Base-by-base conservation (phyloP, 176 grass and related monocot genomes). In the Eleusine coracana region DNA sequence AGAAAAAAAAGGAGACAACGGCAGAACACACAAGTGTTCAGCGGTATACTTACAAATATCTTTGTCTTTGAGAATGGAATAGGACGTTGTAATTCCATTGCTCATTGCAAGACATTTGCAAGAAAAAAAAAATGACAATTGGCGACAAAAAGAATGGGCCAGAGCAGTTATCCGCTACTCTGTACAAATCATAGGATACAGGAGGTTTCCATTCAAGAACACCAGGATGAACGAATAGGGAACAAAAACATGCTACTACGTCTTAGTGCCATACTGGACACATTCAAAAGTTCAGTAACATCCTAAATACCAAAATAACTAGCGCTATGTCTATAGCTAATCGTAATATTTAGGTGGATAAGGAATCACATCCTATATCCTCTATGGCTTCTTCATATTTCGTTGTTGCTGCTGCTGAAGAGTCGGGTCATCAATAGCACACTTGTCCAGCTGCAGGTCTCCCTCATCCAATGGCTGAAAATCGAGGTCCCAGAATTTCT, bases 401-500 rank as follows among this genome's bases (percentile, higher is more conserved):
- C 80, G 78, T 44, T 73, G 71, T 8, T 58, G 80, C 38, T 71
- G 59, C 29, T 75, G 59, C 29, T 71, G 66, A 66, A 77, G 73
- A 82, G 61, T 42, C 65, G 46, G 70, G 59, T 64, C 80, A 63
- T 71, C 81, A 55, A 81, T 73, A 52, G 81, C 83, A 60, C 75
- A 82, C 42, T 90, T 78, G 28, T 88, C 85, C 34, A 89, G 85
- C 44, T 89, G 72, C 68, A 90, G 86, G 8, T 83, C 76, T 69
- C 44, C 85, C 17, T 77, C 66, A 67, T 86, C 82, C 31, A 78
- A 51, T 28, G 60, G 18, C 15, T 88, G 75, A 50, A 92, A 88
- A 81, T 88, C 85, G 25, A 88, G 79, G 16, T 95, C 90, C 93
- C 89, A 92, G n/a, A 85, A 80, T 20, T 45, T 65, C 18, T 81